These are phyloP conservation scores for Neurospora discreta DNA, from an alignment of 495 filamentous ascomycete species.

Conservation along the genomic window DNA sequence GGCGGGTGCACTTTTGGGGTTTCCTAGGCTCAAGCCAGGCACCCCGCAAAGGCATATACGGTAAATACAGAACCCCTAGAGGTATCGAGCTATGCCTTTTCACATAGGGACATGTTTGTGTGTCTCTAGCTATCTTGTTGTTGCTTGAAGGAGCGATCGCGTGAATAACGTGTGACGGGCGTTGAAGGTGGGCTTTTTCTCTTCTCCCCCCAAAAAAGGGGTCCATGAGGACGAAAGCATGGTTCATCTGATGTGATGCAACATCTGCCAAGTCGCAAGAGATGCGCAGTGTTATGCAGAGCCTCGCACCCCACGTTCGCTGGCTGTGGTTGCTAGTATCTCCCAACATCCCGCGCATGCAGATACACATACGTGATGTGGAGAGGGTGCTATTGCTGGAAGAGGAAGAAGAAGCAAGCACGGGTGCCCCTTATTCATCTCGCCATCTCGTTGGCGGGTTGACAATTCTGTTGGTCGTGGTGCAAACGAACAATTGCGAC, in stretches of 20 bases:
- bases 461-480: background rate
- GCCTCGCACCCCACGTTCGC: background rate
- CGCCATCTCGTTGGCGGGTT: background rate
- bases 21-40: too few species aligned
- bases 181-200: background rate
- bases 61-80: background rate
- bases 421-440: background rate
- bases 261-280: background rate
- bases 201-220: background rate
- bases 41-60: background rate
- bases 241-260: background rate
- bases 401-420: background rate
- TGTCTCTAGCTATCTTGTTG: background rate
- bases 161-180: background rate
- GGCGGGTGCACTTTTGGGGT: background rate
- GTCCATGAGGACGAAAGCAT: background rate
- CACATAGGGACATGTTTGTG: background rate
- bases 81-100: background rate
- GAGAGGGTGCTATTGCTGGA: background rate
- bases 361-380: background rate
- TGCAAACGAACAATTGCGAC: background rate
- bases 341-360: background rate
- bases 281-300: background rate
- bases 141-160: background rate
- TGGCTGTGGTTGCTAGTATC: background rate